Conservation (phyloP, 2,329 filamentous ascomycete species). For the Cercospora beticola region DNA sequence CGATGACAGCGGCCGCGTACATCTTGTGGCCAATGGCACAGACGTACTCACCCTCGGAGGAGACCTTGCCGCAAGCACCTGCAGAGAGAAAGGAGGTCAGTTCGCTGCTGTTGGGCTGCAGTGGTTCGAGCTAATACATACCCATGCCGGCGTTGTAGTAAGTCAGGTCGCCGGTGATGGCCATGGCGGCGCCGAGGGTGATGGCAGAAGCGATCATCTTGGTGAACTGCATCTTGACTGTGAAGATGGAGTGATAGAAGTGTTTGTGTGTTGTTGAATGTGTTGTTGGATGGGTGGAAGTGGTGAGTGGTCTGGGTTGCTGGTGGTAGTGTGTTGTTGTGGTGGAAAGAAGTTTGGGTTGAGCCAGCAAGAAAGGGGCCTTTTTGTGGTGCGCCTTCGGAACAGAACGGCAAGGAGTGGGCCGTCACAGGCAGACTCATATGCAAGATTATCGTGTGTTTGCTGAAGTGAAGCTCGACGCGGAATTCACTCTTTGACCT, state of each 20-base stretch:
- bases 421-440: neutral
- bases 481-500: neutral
- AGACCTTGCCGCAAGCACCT: slow-evolving; percentile 35
- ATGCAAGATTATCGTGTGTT: neutral
- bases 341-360: neutral
- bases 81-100: slow-evolving; percentile 26
- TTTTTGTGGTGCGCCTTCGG: neutral
- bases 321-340: neutral
- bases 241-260: neutral
- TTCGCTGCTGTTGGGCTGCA: neutral
- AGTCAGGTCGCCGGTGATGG: slow-evolving; percentile 5
- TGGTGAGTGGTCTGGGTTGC: neutral
- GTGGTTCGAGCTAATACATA: neutral
- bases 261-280: neutral
- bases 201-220: neutral
- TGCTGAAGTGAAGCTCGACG: neutral
- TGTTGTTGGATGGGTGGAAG: neutral
- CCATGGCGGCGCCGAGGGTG: neutral
- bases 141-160: slow-evolving; percentile 7
- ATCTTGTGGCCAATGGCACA: slow-evolving; percentile 42
- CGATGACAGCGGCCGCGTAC: slow-evolving; percentile 57
- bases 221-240: slow-evolving; percentile 8
- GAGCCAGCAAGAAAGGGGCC: neutral
- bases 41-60: slow-evolving; percentile 11
- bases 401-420: neutral